Percentiles rank a stretch among this genome's conserved stretches.
These are phyloP conservation scores for Fusarium globosum DNA, from an alignment of 2,329 filamentous ascomycete genomes.

Conservation along the genomic window DNA sequence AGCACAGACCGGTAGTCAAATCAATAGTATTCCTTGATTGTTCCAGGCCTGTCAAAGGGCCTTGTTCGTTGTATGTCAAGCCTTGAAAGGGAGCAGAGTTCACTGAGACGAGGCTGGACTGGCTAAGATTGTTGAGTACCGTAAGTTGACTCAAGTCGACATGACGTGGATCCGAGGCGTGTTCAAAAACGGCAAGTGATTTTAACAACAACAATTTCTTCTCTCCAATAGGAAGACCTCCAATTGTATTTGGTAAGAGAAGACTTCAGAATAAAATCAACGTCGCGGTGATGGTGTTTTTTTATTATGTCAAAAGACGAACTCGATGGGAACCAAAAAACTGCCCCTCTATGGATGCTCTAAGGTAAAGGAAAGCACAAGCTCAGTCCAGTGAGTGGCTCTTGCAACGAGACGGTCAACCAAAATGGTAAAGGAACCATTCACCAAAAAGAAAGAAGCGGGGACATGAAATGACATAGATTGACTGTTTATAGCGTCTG, in stretches of 20 bases:
- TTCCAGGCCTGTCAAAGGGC: not conserved
- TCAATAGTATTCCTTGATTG: not conserved
- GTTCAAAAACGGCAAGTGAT: conserved; percentile 20
- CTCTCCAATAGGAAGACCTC: not conserved
- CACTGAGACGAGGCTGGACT: conserved; percentile 30
- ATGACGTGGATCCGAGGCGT: conserved; percentile 34
- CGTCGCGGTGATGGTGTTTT: conserved; percentile 1
- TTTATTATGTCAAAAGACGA: conserved; percentile 27
- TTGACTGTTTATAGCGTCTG: not conserved
- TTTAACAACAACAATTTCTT: not conserved
- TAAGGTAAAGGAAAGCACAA: conserved; percentile 14
- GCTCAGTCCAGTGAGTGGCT: conserved; percentile 23
- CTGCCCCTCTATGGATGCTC: conserved; percentile 35
- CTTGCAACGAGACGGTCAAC: conserved; percentile 35
- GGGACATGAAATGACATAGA: conserved; percentile 14
- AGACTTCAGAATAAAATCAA: not conserved
- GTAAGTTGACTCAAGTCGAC: conserved; percentile 6
- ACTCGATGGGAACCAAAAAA: conserved; percentile 31
- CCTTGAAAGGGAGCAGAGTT: conserved; percentile 3
- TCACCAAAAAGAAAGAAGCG: conserved; percentile 24
- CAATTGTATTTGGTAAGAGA: not conserved
- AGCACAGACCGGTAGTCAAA: conserved; percentile 21
- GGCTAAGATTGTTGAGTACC: conserved; percentile 13
- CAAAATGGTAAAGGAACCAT: conserved; percentile 16
- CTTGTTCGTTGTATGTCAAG: conserved; percentile 8